Evolutionary conservation across 768 basidiomycete genomes (phyloP), one percentile per base, ranked within the genome.

Genomic region (Pholiota molesta): DNA sequence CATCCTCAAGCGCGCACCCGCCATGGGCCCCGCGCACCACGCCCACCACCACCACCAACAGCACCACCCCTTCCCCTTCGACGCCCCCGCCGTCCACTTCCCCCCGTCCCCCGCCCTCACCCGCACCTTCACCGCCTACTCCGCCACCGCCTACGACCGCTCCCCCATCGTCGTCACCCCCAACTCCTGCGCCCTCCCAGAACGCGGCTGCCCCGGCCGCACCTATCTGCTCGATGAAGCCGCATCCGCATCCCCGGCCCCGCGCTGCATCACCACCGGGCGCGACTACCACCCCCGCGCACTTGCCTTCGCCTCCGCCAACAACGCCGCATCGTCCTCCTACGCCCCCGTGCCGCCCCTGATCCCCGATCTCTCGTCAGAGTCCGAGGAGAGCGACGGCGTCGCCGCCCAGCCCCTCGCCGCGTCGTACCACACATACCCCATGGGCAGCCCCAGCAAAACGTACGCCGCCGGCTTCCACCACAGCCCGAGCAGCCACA

Each of bases 181-280:
- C 33, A 91, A 93, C 70, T 73, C 80, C 37, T 93, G 91, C 70
- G 86, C 87, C 10, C 81, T 95, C 23, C 92, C 93, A 37, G 91
- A 85, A 67, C 86, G 92, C 62, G 90, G 90, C 31, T 90, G 88
- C 71, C 88, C 88, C 54, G 89, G 89, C 28, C 82, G 87, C 64
- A 90, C 88, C 5, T 91, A 90, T 69, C 74, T 75, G 62, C 78
- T 84, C 55, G 82, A 79, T 56, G 83, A 80, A 56, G 61, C 65
- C 26, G 54, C 54, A n/a, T n/a, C 66, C 42, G 60, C 62, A 31
- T 57, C 64, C 39, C 62, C 63, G 57, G 57, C 44, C 8, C 65
- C 55, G 40, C 61, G 66, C 37, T 66, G 62, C 57, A 68, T 68
- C 57, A 65, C 69, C 37, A 66, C 67, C 55, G 66, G 78, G 53